These are phyloP conservation scores for Globisporangium heterothallicum DNA, from an alignment of 352 stramenopile species.

Conservation along the genomic window DNA sequence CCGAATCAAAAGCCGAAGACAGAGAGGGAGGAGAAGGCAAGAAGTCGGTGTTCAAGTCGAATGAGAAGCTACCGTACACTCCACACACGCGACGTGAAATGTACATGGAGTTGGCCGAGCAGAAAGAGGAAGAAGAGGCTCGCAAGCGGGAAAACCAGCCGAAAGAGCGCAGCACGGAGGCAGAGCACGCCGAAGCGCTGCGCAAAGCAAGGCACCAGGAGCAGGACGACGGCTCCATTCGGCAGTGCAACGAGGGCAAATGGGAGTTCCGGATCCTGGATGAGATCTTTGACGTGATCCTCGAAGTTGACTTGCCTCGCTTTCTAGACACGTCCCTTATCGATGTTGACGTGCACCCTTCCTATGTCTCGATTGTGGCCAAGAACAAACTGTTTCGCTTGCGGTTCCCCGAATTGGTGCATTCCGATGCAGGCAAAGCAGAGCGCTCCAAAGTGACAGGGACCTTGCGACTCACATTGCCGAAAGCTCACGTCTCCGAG, in stretches of 20 bases:
- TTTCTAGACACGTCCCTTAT: conserved; percentile 91
- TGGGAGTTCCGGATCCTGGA: conserved; percentile 82
- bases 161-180: conserved; percentile 79
- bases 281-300: conserved; percentile 47
- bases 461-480: conserved; percentile 42
- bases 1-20: not conserved
- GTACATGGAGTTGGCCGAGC: conserved; percentile 90
- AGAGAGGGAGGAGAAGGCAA: conserved; percentile 19
- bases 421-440: conserved; percentile 46
- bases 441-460: conserved; percentile 50
- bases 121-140: conserved; percentile 91
- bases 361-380: conserved; percentile 90
- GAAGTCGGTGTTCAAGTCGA: conserved; percentile 31
- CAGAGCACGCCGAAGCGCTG: conserved; percentile 76
- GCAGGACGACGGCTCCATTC: conserved; percentile 28
- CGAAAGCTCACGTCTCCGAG: conserved; percentile 40
- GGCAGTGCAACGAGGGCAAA: conserved; percentile 91
- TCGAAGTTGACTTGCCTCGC: conserved; percentile 81
- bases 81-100: conserved; percentile 72
- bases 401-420: conserved; percentile 52
- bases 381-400: conserved; percentile 88
- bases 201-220: conserved; percentile 25
- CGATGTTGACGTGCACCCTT: conserved; percentile 92
- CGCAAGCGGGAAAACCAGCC: conserved; percentile 72
- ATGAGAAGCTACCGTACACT: conserved; percentile 65